A percentile compares a stretch with the other conserved stretches of the same genome.
Evolutionary conservation across 805 yeast genomes (phyloP).

Genomic region (Yamadazyma tumulicola): DNA sequence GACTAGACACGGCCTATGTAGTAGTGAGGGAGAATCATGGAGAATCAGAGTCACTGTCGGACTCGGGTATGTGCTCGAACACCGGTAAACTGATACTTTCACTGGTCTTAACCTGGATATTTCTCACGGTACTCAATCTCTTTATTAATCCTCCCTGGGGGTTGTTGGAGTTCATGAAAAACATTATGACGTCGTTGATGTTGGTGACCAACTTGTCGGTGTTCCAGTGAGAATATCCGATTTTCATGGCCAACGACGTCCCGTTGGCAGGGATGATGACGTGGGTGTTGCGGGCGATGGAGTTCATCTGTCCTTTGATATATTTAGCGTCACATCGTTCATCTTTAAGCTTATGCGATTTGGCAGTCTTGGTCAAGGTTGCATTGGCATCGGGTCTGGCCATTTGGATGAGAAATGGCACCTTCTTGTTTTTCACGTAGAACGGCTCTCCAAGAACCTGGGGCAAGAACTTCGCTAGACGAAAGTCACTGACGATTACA

Average conservation of each 20-base stretch:
- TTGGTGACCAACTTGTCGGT: conserved; percentile 46
- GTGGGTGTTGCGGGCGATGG: conserved; percentile 60
- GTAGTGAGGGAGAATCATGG: background rate
- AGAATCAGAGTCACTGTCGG: conserved; percentile 3
- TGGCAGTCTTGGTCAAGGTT: conserved; percentile 24
- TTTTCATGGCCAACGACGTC: conserved; percentile 52
- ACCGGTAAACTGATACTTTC: conserved; percentile 68
- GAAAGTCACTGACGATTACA: conserved; percentile 62
- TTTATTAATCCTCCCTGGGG: conserved; percentile 61
- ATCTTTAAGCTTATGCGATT: conserved; percentile 44
- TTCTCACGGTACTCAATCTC: conserved; percentile 18
- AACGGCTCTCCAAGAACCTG: conserved; percentile 56
- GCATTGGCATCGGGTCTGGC: conserved; percentile 37
- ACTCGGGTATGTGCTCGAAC: conserved; percentile 12
- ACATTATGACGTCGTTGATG: conserved; percentile 46
- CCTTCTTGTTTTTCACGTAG: conserved; percentile 59
- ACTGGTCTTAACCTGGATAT: conserved; percentile 59
- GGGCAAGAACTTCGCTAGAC: conserved; percentile 62
- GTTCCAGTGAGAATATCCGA: conserved; percentile 54
- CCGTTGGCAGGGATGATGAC: conserved; percentile 60
- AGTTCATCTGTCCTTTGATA: conserved; percentile 60
- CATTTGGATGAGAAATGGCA: conserved; percentile 69
- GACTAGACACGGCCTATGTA: no score
- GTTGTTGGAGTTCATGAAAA: conserved; percentile 41
- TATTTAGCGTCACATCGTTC: conserved; percentile 64